Conservation (phyloP, 2,329 filamentous ascomycete genomes). For the Fusarium hainanense region DNA sequence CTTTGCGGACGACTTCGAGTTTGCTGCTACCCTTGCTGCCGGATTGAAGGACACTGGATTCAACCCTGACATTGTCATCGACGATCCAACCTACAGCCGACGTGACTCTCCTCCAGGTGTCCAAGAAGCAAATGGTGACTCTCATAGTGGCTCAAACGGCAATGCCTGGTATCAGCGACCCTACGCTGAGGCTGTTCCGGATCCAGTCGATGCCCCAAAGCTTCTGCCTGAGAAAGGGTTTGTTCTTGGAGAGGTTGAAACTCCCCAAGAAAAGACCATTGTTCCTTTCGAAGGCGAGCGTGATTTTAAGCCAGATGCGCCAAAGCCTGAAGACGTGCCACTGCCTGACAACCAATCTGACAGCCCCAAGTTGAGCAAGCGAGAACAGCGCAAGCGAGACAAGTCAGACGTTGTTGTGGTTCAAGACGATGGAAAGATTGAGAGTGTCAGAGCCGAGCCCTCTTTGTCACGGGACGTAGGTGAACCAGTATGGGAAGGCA, state of each 20-base stretch:
- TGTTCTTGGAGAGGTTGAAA: slow-evolving; percentile 61
- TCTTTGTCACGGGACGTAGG: slow-evolving; percentile 32
- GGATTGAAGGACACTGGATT: slow-evolving; percentile 77
- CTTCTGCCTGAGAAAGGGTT: slow-evolving; percentile 54
- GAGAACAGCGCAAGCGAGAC: slow-evolving; percentile 57
- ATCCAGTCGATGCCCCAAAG: slow-evolving; percentile 49
- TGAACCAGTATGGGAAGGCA: slow-evolving; percentile 44
- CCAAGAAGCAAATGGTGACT: slow-evolving; percentile 57
- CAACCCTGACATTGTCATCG: slow-evolving; percentile 75
- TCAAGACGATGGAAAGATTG: slow-evolving; percentile 41
- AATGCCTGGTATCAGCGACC: slow-evolving; percentile 60
- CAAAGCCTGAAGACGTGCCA: slow-evolving; percentile 34
- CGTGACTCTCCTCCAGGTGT: slow-evolving; percentile 73
- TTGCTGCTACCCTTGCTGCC: slow-evolving; percentile 76
- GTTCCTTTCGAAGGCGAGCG: slow-evolving; percentile 34
- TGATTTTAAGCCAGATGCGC: slow-evolving; percentile 11
- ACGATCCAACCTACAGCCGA: slow-evolving; percentile 71
- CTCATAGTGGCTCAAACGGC: slow-evolving; percentile 50
- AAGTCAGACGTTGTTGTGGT: slow-evolving; percentile 48
- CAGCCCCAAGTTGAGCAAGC: slow-evolving; percentile 47
- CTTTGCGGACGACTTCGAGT: slow-evolving; percentile 75
- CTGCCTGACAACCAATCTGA: slow-evolving; percentile 44
- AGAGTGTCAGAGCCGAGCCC: slow-evolving; percentile 30
- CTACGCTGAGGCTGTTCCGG: slow-evolving; percentile 60
- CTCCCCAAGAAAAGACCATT: slow-evolving; percentile 49